Evolutionary conservation across 192 early-diverging fungal species (phyloP), one percentile per base, ranked within the genome.

Genomic region (Coemansia umbellata): DNA sequence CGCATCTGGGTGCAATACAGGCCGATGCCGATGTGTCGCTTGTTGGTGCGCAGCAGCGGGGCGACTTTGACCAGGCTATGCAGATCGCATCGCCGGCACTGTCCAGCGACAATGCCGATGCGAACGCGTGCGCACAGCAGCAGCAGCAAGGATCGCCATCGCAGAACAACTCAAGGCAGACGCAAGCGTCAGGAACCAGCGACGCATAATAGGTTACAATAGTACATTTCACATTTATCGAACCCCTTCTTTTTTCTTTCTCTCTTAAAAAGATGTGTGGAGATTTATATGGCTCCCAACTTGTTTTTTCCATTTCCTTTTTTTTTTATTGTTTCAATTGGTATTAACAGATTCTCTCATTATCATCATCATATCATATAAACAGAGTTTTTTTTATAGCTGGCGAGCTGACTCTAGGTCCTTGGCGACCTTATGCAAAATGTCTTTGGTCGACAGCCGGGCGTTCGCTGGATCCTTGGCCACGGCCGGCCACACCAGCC

Each of bases 401-500:
- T 72, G 69, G 0, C 47, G 50, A 1, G 68, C 41, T 0, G 9
- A 47, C 3, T 37, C 37, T 21, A 75, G 72, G 1, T 36, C 48
- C 13, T 53, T 57, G 1, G 49, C 65, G 0, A 54, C 60, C 37
- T 60, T 55, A 31, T 47, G 48, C 35, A 76, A 35, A 5, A 69
- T 39, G 2, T 65, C 58, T 7, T 3, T 33, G 15, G 37, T 36
- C 2, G 66, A 27, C 13, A 66, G 51, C 1, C 56, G 43, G 22
- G 64, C 58, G 19, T 70, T 77, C 3, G 19, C 51, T 1, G 74
- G 67, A 59, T 87, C 81, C 72, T 99, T 99, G 11, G 90, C 74
- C 13, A 86, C 80, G 0, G 65, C 42, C 44, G 88, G 87, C 96
- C 96, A 99, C 47, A 74, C 37, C 61, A 93, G 89, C 23, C 96